Evolutionary conservation across 1,139 yeast genomes (phyloP), one percentile per base, ranked within the genome.

Genomic region (Meyerozyma sp.): DNA sequence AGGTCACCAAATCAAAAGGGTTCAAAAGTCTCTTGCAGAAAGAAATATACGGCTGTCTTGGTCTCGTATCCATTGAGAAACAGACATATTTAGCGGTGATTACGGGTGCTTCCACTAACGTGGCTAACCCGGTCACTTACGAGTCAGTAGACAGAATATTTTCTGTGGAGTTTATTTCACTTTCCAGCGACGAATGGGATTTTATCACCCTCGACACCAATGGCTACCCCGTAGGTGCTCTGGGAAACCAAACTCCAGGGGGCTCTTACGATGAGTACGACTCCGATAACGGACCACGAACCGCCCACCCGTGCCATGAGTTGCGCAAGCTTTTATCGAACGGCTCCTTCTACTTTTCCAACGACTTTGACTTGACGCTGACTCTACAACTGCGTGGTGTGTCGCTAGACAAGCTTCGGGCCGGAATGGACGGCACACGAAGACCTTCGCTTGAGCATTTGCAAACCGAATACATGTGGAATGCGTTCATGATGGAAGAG

Each of bases 391-490:
- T 79, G 45, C 66, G 94, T 55, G 91, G 91, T 2, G 37, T 34
- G 64, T 83, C 8, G 64, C 49, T 54, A 59, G 32, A 60, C 3
- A 51, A 50, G 36, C 44, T 58, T 27, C 68, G 52, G 62, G 75
- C 5, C 51, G 78, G 45, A 59, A 40, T 42, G 5, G 34, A 28
- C 1, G 43, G 40, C 9, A 42, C 44, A 6, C 7, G 51, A 32
- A 45, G 47, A 30, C 41, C 43, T 8, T 36, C 49, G 37, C 58
- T 60, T 41, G 84, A 81, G 49, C 77, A 79, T 46, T 82, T 77
- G 51, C 91, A 84, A 58, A 81, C 81, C 46, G 93, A 91, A 52
- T 93, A 86, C 58, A 90, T 93, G 97, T 94, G 99, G 99, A 94
- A 94, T 61, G 77, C 85, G 6, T 93, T 87, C 61, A 79, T 94